Evolutionary conservation across 2,329 filamentous ascomycete species (phyloP).

Genomic region (Botrytis paeoniae): DNA sequence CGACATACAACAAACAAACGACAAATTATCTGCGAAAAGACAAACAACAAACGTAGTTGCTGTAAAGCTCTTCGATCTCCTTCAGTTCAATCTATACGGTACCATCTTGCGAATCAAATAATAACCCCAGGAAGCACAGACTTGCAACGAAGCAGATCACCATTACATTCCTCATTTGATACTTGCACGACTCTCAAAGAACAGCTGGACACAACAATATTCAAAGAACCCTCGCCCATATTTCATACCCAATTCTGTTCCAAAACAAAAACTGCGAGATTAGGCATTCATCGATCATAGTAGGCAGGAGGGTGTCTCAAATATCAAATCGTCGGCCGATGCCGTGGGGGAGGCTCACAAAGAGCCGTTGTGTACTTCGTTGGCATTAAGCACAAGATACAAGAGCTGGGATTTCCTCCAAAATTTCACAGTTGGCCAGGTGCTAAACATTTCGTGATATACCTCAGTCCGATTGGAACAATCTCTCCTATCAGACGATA

Average conservation of each 20-base stretch:
- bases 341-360: constrained; percentile 20
- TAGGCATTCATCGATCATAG: neutral
- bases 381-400: constrained; percentile 13
- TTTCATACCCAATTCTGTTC: neutral
- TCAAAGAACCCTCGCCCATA: neutral
- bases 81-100: neutral
- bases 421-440: neutral
- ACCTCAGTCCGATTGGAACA: neutral
- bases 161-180: constrained; percentile 10
- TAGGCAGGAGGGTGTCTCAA: constrained; percentile 3
- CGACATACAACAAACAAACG: neutral
- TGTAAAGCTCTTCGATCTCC: neutral
- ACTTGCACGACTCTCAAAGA: constrained; percentile 3
- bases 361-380: constrained; percentile 17
- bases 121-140: neutral
- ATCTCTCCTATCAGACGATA: neutral
- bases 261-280: neutral
- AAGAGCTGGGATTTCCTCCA: neutral
- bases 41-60: neutral
- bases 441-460: neutral
- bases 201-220: neutral
- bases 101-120: neutral
- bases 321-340: constrained; percentile 16
- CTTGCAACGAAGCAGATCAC: neutral
- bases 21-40: neutral